Evolutionary conservation across 73 alveolate genomes (phyloP).

Genomic region (Paramecium tetraurelia): DNA sequence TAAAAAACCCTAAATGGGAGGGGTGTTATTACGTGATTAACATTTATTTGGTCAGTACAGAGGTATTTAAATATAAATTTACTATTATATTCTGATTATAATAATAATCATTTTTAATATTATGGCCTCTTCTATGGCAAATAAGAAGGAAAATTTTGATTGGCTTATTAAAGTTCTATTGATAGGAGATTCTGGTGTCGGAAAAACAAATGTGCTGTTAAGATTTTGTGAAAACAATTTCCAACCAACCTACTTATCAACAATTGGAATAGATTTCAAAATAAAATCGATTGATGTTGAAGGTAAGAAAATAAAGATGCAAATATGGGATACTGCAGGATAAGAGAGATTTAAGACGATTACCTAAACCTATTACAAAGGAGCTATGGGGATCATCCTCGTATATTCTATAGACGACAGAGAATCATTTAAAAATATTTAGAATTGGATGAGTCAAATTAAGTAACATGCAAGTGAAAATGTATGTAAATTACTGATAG

Average conservation of each 20-base stretch:
- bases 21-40: no score
- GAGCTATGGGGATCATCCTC: conserved; percentile 83
- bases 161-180: conserved; percentile 70
- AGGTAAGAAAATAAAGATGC: conserved; percentile 71
- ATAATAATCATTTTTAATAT: not conserved
- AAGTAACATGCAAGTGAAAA: conserved; percentile 53
- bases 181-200: conserved; percentile 86
- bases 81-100: not conserved
- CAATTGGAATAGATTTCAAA: conserved; percentile 86
- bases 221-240: conserved; percentile 81
- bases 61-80: not conserved
- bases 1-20: not conserved
- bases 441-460: conserved; percentile 72
- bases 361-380: conserved; percentile 81
- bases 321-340: conserved; percentile 92
- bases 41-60: not conserved
- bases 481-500: conserved; percentile 45
- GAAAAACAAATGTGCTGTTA: conserved; percentile 77
- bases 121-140: not conserved
- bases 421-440: conserved; percentile 66
- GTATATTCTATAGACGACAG: conserved; percentile 76
- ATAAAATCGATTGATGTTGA: conserved; percentile 76
- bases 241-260: conserved; percentile 77
- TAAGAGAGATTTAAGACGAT: conserved; percentile 82
- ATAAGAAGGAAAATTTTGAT: conserved; percentile 43